Base-by-base conservation (phyloP, 2,329 filamentous ascomycete genomes). In the Elsinoe batatas region DNA sequence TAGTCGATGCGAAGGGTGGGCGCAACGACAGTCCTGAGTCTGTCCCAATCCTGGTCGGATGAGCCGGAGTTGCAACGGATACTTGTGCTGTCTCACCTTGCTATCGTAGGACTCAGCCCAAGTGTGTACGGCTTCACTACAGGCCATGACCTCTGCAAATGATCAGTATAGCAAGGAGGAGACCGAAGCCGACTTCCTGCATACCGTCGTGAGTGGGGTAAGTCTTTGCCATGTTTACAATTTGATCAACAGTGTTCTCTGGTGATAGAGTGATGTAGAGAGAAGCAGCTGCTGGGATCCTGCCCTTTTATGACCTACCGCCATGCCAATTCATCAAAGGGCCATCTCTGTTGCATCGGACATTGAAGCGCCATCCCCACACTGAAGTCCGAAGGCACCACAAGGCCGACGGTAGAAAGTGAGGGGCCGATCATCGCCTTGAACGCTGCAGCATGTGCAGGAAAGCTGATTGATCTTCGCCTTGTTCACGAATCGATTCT, bases 51-150 rank as follows among this genome's bases (percentile, higher is more conserved):
- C 69, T 60, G 42, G 17, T 17, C 3, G 18, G 36, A 13, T 20
- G 13, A 35, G 37, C 11, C 12, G 20, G 17, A 43, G 44, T n/a
- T 32, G 42, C 8, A 15, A 11, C 5, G 11, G 15, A 35, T 15
- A 32, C 12, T 13, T 58, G 35, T n/a, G 10, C 10, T 13, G 15
- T 17, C n/a, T 38, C 47, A 70, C 71, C 69, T 85, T 85, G 67
- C 76, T 76, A 68, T 84, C 81, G 68, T 84, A 83, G 72, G 77
- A 80, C 67, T 83, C 80, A 56, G 79, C 80, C 81, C 81, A 84
- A 64, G 83, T 78, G 67, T 79, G 83, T 62, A 74, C 71, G 13
- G 40, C 53, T 42, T 55, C 53, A 40, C 17, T 72, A 64, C 75
- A 70, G 50, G 76, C 76, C 64, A 78, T 72, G 61, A 74, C 75